phyloP scores from a whole-genome alignment of 1,284 basidiomycete genomes.

The Fomitopsis pinicola region DNA sequence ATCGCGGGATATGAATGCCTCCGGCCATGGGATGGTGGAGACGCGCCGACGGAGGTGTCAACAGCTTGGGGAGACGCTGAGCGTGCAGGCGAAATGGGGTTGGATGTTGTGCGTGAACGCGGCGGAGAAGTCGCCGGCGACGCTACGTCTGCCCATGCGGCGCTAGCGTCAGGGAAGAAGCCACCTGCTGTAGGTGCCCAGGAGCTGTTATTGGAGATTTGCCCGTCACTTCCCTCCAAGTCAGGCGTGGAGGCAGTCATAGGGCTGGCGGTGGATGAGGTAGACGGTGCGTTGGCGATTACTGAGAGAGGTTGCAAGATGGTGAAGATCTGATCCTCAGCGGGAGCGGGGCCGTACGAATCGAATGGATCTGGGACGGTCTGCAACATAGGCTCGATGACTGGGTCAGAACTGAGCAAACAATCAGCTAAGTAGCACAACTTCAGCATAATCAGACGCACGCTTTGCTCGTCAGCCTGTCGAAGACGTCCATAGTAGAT shows the following conservation, averaged over 20 bases:
- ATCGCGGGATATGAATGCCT: conserved; percentile 44
- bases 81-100: conserved; percentile 39
- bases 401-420: conserved; percentile 72
- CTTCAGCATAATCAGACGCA: conserved; percentile 35
- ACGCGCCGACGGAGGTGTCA: conserved; percentile 40
- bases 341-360: conserved; percentile 82
- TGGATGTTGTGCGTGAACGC: conserved; percentile 30
- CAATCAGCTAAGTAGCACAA: background rate
- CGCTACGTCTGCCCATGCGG: conserved; percentile 33
- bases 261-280: conserved; percentile 31
- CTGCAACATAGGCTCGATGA: conserved; percentile 88
- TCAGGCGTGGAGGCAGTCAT: conserved; percentile 39
- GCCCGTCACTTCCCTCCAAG: conserved; percentile 26
- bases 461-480: conserved; percentile 86
- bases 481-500: conserved; percentile 79
- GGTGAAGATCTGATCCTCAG: conserved; percentile 90
- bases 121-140: conserved; percentile 29
- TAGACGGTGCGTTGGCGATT: conserved; percentile 47
- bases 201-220: conserved; percentile 22
- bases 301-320: conserved; percentile 83
- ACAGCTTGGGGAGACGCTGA: conserved; percentile 31
- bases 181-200: conserved; percentile 25
- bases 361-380: conserved; percentile 92
- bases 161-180: conserved; percentile 27
- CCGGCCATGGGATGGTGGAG: conserved; percentile 38